phyloP scores from a whole-genome alignment of 1,139 yeast species.

The Eremothecium sinecaudum region DNA sequence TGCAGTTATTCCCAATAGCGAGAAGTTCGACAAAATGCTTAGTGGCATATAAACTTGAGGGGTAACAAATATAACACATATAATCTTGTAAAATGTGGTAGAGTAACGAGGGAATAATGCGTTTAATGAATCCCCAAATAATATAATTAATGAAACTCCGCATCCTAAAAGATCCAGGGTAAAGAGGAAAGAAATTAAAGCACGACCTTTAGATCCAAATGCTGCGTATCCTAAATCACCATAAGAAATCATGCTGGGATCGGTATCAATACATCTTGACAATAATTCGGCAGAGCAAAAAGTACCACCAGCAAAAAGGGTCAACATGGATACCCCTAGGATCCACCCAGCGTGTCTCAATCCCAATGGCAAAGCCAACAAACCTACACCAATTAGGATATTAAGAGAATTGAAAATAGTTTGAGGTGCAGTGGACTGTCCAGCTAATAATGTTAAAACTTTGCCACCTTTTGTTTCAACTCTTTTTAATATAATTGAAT shows the following conservation, averaged over 20 bases:
- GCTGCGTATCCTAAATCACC: constrained; percentile 81
- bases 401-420: constrained; percentile 83
- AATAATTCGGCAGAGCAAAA: constrained; percentile 58
- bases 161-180: constrained; percentile 73
- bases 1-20: constrained; percentile 63
- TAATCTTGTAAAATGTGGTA: constrained; percentile 44
- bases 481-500: constrained; percentile 46
- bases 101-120: constrained; percentile 51
- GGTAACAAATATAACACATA: constrained; percentile 52
- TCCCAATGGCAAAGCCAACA: constrained; percentile 76
- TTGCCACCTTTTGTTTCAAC: constrained; percentile 69
- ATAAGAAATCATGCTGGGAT: constrained; percentile 70
- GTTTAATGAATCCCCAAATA: constrained; percentile 77
- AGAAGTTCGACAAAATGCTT: constrained; percentile 57
- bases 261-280: constrained; percentile 61
- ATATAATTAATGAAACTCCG: constrained; percentile 60
- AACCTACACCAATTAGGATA: constrained; percentile 77
- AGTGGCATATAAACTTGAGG: constrained; percentile 62
- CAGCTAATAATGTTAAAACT: constrained; percentile 63
- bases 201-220: constrained; percentile 51
- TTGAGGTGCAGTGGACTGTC: constrained; percentile 82
- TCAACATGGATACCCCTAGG: constrained; percentile 47
- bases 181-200: constrained; percentile 61
- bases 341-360: constrained; percentile 75
- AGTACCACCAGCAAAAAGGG: constrained; percentile 53